phyloP scores from a whole-genome alignment of 2,329 filamentous ascomycete genomes.

The Sarocladiaceae sp. region DNA sequence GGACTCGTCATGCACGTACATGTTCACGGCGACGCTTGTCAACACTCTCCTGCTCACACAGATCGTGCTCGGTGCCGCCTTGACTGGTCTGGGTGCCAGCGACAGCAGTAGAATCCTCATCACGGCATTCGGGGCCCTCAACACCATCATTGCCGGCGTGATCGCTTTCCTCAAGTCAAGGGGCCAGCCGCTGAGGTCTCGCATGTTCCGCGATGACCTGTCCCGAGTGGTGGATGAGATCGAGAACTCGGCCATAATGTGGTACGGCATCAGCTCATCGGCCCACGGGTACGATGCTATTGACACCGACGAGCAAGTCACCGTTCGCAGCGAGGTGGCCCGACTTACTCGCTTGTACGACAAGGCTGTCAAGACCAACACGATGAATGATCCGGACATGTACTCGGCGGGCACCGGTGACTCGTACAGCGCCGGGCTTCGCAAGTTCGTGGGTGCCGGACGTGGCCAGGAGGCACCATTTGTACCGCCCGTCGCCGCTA shows the following conservation, averaged over 20 bases:
- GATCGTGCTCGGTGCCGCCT: constrained; percentile 16
- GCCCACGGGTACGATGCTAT: constrained; percentile 17
- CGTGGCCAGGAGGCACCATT: background rate
- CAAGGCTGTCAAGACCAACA: constrained; percentile 17
- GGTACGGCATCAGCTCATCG: constrained; percentile 15
- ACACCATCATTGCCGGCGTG: constrained; percentile 18
- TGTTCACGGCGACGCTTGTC: constrained; percentile 15
- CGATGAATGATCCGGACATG: constrained; percentile 17
- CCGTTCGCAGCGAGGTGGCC: constrained; percentile 17
- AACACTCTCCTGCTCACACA: constrained; percentile 16
- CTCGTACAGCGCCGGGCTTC: constrained; percentile 13
- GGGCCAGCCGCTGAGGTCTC: constrained; percentile 16
- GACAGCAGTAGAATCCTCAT: constrained; percentile 15
- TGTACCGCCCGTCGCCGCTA: background rate
- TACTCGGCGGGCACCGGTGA: constrained; percentile 14
- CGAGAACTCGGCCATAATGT: constrained; percentile 19
- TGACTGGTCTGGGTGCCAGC: constrained; percentile 17
- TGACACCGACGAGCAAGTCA: constrained; percentile 17
- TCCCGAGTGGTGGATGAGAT: constrained; percentile 18
- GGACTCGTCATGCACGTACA: constrained; percentile 14
- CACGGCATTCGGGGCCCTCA: constrained; percentile 17
- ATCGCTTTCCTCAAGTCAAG: constrained; percentile 17
- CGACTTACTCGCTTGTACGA: constrained; percentile 17
- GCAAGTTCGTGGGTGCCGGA: constrained; percentile 10
- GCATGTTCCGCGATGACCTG: constrained; percentile 18